Evolutionary conservation across 345 rosid species (phyloP).

Genomic region (Gossypioides kirkii): DNA sequence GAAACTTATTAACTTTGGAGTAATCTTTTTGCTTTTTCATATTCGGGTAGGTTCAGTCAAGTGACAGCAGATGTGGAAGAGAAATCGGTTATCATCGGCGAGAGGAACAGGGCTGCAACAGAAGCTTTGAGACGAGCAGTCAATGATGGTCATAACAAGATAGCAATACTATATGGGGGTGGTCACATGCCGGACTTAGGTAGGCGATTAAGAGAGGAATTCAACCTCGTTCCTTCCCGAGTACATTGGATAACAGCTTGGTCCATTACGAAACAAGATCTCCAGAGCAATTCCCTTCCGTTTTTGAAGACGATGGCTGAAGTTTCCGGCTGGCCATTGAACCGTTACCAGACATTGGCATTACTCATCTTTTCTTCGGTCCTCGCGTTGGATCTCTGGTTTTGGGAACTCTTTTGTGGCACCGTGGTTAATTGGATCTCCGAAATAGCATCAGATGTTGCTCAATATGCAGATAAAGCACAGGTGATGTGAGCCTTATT

Average conservation of each 20-base stretch:
- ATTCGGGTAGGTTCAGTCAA: conserved; percentile 52
- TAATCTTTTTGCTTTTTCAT: neutral
- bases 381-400: conserved; percentile 83
- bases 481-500: conserved; percentile 25
- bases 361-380: conserved; percentile 65
- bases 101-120: conserved; percentile 73
- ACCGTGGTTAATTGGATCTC: conserved; percentile 56
- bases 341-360: conserved; percentile 82
- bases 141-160: conserved; percentile 60
- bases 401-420: conserved; percentile 76
- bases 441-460: conserved; percentile 35
- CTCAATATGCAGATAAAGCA: conserved; percentile 36
- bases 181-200: conserved; percentile 98
- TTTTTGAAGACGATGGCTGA: conserved; percentile 63
- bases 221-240: conserved; percentile 54
- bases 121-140: conserved; percentile 64
- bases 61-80: conserved; percentile 74
- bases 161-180: conserved; percentile 85
- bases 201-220: conserved; percentile 70
- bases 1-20: neutral
- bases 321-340: conserved; percentile 76
- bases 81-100: conserved; percentile 80
- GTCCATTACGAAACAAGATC: conserved; percentile 61
- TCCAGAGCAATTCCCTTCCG: conserved; percentile 49
- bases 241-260: conserved; percentile 86